These are phyloP conservation scores for Rhodofomes roseus DNA, from an alignment of 1,284 basidiomycete species.

Conservation along the genomic window DNA sequence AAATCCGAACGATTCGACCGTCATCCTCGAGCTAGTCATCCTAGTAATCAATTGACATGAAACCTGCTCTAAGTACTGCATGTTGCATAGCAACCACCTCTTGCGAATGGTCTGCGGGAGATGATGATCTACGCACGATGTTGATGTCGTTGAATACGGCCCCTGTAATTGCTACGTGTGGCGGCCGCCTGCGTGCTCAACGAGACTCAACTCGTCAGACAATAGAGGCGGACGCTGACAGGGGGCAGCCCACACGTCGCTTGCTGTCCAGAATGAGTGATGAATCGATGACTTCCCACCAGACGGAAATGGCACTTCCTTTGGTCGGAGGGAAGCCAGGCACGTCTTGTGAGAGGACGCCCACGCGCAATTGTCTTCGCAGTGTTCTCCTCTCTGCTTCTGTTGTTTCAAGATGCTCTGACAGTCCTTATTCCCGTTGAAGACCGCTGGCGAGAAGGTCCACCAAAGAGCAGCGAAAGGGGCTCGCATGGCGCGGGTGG, in stretches of 20 bases:
- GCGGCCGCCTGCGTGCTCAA: background rate
- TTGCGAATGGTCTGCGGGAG: background rate
- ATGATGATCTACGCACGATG: background rate
- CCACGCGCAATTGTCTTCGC: background rate
- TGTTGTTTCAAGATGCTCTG: background rate
- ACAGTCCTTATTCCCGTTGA: background rate
- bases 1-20: too few relatives aligned
- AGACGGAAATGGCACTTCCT: background rate
- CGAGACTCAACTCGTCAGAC: background rate
- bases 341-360: constrained; percentile 1
- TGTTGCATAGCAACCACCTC: background rate
- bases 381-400: background rate
- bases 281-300: background rate
- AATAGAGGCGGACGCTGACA: background rate
- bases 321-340: background rate
- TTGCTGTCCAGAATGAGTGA: background rate
- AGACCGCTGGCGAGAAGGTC: background rate
- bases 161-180: background rate
- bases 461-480: background rate
- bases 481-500: background rate
- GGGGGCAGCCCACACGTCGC: background rate
- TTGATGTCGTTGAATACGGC: background rate
- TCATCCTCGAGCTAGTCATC: too few relatives aligned
- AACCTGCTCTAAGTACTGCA: too few relatives aligned
- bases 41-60: too few relatives aligned